Percentiles rank a stretch among this genome's conserved stretches.
phyloP scores from a whole-genome alignment of 1,284 basidiomycete genomes.

The Ceratobasidium sp. region DNA sequence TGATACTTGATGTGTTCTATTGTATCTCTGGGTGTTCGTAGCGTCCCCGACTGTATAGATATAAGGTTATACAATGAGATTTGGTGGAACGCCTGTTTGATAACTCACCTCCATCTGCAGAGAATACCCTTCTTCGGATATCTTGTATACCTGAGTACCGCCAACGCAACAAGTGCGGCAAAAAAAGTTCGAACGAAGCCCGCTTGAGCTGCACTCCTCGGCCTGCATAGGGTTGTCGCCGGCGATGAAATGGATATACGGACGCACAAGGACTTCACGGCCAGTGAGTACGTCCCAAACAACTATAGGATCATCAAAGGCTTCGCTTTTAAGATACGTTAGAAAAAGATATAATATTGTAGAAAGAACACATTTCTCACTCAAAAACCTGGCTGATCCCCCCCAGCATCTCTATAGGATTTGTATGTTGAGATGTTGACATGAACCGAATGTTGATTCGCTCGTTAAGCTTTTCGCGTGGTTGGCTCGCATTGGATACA shows the following conservation, averaged over 20 bases:
- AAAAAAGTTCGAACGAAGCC: background rate
- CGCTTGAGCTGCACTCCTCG: background rate
- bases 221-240: constrained; percentile 19
- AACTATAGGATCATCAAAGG: constrained; percentile 2
- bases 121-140: background rate
- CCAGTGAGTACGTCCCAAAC: background rate
- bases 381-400: constrained; percentile 3
- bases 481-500: constrained; percentile 28
- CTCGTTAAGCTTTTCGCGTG: constrained; percentile 11
- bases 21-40: constrained; percentile 48
- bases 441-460: constrained; percentile 40
- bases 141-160: background rate
- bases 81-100: too few species aligned
- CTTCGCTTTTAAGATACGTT: background rate
- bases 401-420: constrained; percentile 30
- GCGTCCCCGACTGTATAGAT: background rate
- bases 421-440: constrained; percentile 26
- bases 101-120: too few species aligned
- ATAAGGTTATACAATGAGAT: background rate
- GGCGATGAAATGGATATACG: background rate
- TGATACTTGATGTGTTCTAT: constrained; percentile 43
- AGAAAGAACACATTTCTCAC: constrained; percentile 24
- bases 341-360: too few species aligned
- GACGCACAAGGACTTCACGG: background rate
- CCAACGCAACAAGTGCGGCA: constrained; percentile 1